Conservation (phyloP, 257 asterid genomes). For the Penstemon barbatus region DNA sequence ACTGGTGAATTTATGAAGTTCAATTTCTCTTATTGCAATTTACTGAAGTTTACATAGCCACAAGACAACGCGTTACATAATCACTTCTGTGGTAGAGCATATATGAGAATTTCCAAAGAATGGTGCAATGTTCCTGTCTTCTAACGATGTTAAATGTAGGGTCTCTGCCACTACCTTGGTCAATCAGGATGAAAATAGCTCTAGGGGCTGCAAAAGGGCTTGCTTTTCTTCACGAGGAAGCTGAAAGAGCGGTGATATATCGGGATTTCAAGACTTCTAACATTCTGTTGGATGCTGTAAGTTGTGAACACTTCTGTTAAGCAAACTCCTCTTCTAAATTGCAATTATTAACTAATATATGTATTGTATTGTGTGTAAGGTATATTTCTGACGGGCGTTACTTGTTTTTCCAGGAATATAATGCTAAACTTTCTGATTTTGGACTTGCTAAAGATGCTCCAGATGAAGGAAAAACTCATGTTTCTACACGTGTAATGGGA, state of each 20-base stretch:
- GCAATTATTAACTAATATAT: neutral
- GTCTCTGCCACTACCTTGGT: constrained; percentile 96
- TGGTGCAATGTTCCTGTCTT: constrained; percentile 8
- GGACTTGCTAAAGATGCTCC: constrained; percentile 99
- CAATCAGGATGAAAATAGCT: constrained; percentile 95
- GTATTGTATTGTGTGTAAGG: neutral
- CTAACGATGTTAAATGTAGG: constrained; percentile 49
- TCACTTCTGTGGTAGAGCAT: neutral
- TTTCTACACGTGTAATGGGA: constrained; percentile 98
- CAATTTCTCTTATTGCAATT: neutral
- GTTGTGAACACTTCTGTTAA: constrained; percentile 31
- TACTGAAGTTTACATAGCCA: neutral
- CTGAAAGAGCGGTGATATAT: constrained; percentile 89
- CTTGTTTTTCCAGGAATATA: constrained; percentile 65
- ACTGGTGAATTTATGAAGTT: constrained; percentile 23
- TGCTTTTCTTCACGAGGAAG: constrained; percentile 95
- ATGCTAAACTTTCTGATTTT: constrained; percentile 95
- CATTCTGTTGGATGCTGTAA: constrained; percentile 88
- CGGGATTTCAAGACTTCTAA: constrained; percentile 99
- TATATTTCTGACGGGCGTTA: constrained; percentile 10
- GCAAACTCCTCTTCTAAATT: constrained; percentile 18
- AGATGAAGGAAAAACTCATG: constrained; percentile 94
- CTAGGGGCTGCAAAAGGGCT: constrained; percentile 97
- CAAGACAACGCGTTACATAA: neutral
- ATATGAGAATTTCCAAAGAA: neutral